These are phyloP conservation scores for Mimosa bimucronata DNA, from an alignment of 306 rosid species.

Conservation along the genomic window DNA sequence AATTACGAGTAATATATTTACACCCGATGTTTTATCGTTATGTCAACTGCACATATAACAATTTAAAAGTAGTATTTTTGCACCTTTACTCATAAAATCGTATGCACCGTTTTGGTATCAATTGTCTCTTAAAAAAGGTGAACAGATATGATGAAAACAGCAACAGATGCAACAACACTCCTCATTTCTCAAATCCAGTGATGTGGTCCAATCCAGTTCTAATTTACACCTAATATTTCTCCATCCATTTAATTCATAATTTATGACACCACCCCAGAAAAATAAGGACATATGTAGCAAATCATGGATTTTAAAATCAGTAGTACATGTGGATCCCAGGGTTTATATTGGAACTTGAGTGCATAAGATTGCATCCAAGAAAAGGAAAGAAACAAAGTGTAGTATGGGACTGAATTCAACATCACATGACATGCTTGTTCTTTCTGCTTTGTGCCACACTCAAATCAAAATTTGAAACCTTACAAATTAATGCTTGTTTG, in stretches of 20 bases:
- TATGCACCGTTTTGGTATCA: neutral
- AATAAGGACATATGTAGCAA: neutral
- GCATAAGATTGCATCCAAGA: conserved; percentile 5
- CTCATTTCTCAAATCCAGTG: neutral
- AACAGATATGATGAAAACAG: neutral
- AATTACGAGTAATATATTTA: too few relatives aligned
- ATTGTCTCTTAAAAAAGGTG: neutral
- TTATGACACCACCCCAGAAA: too few relatives aligned
- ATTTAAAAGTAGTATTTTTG: too few relatives aligned
- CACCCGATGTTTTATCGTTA: too few relatives aligned
- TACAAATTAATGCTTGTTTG: neutral
- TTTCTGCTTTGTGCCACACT: neutral
- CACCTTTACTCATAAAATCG: too few relatives aligned
- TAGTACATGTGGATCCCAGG: conserved; percentile 13
- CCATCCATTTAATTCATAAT: neutral
- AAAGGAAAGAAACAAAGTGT: neutral
- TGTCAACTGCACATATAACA: too few relatives aligned
- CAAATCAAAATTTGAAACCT: conserved; percentile 14
- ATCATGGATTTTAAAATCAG: neutral
- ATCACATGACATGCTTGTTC: conserved; percentile 30
- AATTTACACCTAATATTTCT: neutral
- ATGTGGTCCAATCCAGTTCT: neutral
- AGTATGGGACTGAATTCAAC: neutral
- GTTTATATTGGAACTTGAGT: conserved; percentile 5
- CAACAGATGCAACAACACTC: neutral